Evolutionary conservation across 768 basidiomycete genomes (phyloP).

Genomic region (Mycena haematopus): DNA sequence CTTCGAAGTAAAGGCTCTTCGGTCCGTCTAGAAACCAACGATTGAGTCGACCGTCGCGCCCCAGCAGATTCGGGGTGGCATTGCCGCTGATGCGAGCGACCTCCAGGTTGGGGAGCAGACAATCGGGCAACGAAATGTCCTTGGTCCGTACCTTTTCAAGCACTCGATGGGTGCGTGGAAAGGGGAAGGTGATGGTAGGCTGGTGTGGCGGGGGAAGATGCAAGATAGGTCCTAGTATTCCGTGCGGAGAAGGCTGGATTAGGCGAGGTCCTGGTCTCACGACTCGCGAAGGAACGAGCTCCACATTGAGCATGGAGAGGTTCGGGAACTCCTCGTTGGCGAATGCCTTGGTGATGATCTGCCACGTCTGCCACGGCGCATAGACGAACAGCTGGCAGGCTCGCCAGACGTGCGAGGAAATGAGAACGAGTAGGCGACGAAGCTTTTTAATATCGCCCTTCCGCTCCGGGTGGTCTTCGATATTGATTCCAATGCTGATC

Average conservation of each 20-base stretch:
- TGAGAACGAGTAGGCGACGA: background rate
- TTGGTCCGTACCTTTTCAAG: background rate
- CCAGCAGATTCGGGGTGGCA: background rate
- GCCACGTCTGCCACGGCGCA: slow-evolving; percentile 12
- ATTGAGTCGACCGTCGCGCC: slow-evolving; percentile 1
- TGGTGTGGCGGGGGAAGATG: background rate
- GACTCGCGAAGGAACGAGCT: background rate
- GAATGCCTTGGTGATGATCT: slow-evolving; percentile 2
- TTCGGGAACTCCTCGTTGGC: background rate
- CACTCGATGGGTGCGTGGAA: background rate
- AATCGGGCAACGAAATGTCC: background rate
- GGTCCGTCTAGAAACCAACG: slow-evolving; percentile 18
- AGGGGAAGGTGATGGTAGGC: background rate
- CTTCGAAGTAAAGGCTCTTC: background rate
- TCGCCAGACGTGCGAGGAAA: background rate
- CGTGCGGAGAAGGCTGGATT: too few relatives aligned
- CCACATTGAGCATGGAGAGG: slow-evolving; percentile 14
- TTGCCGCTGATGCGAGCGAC: slow-evolving; percentile 13
- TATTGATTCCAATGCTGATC: background rate
- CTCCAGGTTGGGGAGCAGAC: background rate
- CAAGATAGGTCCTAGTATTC: background rate
- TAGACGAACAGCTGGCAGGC: background rate
- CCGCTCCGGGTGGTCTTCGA: background rate
- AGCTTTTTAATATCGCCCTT: background rate
- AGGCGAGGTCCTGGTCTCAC: too few relatives aligned